Percentiles rank a stretch among this genome's conserved stretches.
Evolutionary conservation across 129 eudicot genomes (phyloP).

Genomic region (Tagetes erecta): DNA sequence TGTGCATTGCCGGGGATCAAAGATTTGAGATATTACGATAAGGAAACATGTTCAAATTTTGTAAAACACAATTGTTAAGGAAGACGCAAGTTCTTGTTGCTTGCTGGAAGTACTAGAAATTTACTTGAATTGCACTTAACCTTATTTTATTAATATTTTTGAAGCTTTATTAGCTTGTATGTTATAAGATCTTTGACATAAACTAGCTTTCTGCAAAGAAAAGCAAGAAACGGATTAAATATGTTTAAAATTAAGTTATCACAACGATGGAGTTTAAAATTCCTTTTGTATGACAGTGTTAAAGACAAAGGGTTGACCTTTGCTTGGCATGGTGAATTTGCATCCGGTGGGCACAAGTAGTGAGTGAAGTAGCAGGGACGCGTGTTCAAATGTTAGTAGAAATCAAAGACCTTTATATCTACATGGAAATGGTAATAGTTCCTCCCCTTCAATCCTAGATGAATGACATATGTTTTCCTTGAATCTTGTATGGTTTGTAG

Average conservation of each 20-base stretch:
- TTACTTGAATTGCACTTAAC: background rate
- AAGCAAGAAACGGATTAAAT: conserved; percentile 2
- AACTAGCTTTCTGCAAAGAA: background rate
- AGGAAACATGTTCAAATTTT: no score
- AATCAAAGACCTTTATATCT: conserved; percentile 41
- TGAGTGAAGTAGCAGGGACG: background rate
- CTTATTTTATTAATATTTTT: no score
- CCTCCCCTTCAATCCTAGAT: conserved; percentile 78
- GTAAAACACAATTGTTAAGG: no score
- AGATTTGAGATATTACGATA: no score
- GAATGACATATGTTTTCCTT: conserved; percentile 60
- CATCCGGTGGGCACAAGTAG: background rate
- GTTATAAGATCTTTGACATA: no score
- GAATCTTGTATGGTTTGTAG: conserved; percentile 37
- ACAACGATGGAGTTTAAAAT: no score
- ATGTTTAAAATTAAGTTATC: background rate
- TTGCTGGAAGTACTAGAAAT: no score
- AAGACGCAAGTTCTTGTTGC: background rate
- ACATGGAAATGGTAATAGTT: conserved; percentile 61
- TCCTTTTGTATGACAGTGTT: background rate
- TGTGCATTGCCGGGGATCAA: no score
- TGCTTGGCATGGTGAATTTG: background rate
- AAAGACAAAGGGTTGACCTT: conserved; percentile 16
- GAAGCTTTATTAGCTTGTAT: no score
- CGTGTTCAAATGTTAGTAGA: conserved; percentile 28